These are phyloP conservation scores for Fusarium temperatum DNA, from an alignment of 2,329 filamentous ascomycete genomes.

Conservation along the genomic window DNA sequence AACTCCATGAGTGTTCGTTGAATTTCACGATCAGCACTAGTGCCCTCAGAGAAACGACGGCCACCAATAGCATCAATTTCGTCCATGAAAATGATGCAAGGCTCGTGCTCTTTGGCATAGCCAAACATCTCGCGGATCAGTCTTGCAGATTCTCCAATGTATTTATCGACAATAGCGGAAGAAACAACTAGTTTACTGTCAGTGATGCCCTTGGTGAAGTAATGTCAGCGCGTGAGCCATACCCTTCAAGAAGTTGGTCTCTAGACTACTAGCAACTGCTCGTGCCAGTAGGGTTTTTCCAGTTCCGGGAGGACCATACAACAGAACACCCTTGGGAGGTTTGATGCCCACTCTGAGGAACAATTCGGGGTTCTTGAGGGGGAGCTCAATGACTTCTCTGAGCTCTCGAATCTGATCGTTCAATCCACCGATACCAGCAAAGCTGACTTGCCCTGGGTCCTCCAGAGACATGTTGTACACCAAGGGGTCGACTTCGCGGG, in stretches of 20 bases:
- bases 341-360: constrained; percentile 98
- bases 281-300: constrained; percentile 95
- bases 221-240: constrained; percentile 35
- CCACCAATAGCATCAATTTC: constrained; percentile 99
- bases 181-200: constrained; percentile 77
- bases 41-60: constrained; percentile 95
- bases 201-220: constrained; percentile 14
- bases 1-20: constrained; percentile 98
- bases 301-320: constrained; percentile 96
- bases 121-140: constrained; percentile 99
- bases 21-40: constrained; percentile 96
- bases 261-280: constrained; percentile 93
- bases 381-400: constrained; percentile 96
- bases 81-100: constrained; percentile 99
- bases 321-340: constrained; percentile 93
- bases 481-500: constrained; percentile 95
- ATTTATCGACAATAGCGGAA: constrained; percentile 99
- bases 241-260: constrained; percentile 99
- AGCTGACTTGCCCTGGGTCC: constrained; percentile 96
- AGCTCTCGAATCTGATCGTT: constrained; percentile 99
- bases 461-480: constrained; percentile 99
- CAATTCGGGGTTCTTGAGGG: constrained; percentile 97
- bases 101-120: constrained; percentile 98
- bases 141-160: constrained; percentile 97
- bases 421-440: constrained; percentile 94